Evolutionary conservation across 2,329 filamentous ascomycete species (phyloP), one percentile per base, ranked within the genome.

Genomic region (Metarhizium sp.): DNA sequence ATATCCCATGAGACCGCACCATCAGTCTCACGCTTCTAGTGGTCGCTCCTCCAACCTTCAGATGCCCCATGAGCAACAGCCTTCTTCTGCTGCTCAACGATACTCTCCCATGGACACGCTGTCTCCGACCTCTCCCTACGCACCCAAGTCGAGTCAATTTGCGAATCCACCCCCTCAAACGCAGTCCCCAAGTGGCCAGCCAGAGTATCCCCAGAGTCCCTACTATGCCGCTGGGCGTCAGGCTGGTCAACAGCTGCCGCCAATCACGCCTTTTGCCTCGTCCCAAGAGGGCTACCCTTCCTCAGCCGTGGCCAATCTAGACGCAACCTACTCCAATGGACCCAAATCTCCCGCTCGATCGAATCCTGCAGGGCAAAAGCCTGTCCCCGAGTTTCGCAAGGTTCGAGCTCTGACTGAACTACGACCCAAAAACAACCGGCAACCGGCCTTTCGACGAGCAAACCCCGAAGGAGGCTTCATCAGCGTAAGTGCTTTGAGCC

Each of bases 391-490:
- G 68, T 96, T 97, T 69, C 85, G 84, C 66, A 92, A 89, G 69
- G 78, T 95, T 63, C 80, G 86, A 59, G 83, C 82, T 30, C 74
- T 85, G 30, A 76, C 82, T 54, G 91, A 97, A 57, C 73, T 99
- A 63, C 82, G 86, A 59, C 90, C 92, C 47, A 88, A 87, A 67
- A 84, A 94, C 68, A 96, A 92, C 70, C 67, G 82, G 20, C 94
- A 99, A 68, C 94, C 94, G 54, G 82, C 90, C 1, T 97, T 95
- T 68, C 84, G 94, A 63, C 85, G 94, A 72, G 94, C 94, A 55
- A 95, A 96, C 64, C 94, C 94, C 2, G 94, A 99, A 69, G 94
- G 94, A 53, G 94, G 94, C 51, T 99, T 99, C 69, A 96, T 99
- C 69, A 97, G 94, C 71, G 90, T 95, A 79, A 74, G 88, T 69